Evolutionary conservation across 805 yeast genomes (phyloP), one percentile per base, ranked within the genome.

Genomic region (Wickerhamomyces rabaulensis): DNA sequence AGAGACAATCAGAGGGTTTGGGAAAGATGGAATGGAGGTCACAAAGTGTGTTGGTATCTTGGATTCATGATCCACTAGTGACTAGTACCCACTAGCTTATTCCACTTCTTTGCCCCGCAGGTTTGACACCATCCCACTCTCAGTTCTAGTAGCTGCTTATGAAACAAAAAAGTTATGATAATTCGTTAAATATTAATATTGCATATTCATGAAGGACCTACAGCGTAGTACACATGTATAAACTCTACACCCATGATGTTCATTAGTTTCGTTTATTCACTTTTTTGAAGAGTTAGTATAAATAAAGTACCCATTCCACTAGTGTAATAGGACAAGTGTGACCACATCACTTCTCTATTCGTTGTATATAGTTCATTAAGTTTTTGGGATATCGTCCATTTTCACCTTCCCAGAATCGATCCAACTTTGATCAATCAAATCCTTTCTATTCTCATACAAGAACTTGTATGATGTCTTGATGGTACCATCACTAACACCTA

Each of bases 401-500:
- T 76, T 74, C 19, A 82, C 79, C 61, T 76, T 81, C 8, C 87
- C 88, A n/a, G 75, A 68, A 49, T 78, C 80, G 37, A 83, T 62
- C 95, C 95, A 87, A 48, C 71, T 69, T 21, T 85, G 87, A 58
- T 87, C 92, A n/a, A 90, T 75, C 41, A 90, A 75, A 55, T 76
- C 74, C 27, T 79, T 82, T 56, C 78, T 79, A 50, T 85, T 88
- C 51, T 87, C 90, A 61, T 78, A 84, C 66, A 94, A 71, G 39
- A 83, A 82, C 64, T 87, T 87, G 63, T 89, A 94, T 39, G 94
- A 83, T 2, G 97, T 87, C 65, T 94, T 89, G 57, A 94, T 91
- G 1, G 99, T 94, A 55, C 98, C 97, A 63, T 94, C 99, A 58
- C 96, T 87, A 17, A 94, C 98, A 56, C 97, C 98, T 16, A 97